Base-by-base conservation (phyloP, 306 rosid genomes). In the Lathyrus tuberosus region DNA sequence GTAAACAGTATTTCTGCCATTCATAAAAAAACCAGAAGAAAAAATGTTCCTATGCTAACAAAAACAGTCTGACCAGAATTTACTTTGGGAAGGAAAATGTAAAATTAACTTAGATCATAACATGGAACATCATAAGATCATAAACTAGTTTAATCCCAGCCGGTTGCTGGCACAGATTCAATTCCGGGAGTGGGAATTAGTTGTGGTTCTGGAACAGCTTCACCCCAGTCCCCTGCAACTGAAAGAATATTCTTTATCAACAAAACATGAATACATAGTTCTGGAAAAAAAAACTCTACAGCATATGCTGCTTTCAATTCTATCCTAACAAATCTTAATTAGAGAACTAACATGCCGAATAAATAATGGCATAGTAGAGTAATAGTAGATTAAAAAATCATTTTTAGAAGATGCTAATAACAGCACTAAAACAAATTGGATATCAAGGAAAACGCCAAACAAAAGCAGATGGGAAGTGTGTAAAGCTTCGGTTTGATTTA, bases 191-290 rank as follows among this genome's bases (percentile, higher is more conserved):
- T 13, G 22, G 59, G 31, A 13, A 52, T 20, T 52, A 18, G 58
- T 52, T 52, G 59, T 20, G 59, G 59, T 52, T 30, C 31, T 52
- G 59, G 59, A 52, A 52, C 59, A 1, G 59, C 59, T 20, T 52
- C 59, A 52, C 59, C 59, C 59, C 38, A 47, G 53, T 47, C 53
- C 22, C 53, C 53, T 47, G 53, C 53, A 47, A 47, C 53, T 47
- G 53, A 17, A 47, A 47, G 5, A 15, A n/a, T n/a, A 15, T 10
- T 15, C 8, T 8, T 6, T 6, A 47, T 47, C 53, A 47, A 47
- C 22, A 47, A 47, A 15, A 15, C 53, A 47, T 47, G 53, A n/a
- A 47, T n/a, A 47, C 8, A 46, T 35, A 7, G 40, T 46, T 46
- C 52, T n/a, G 52, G 5, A 46, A 5, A 5, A 6, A n/a, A 0